Evolutionary conservation across 192 early-diverging fungal genomes (phyloP), one percentile per base, ranked within the genome.

Genomic region (Backusella liffmaniae): DNA sequence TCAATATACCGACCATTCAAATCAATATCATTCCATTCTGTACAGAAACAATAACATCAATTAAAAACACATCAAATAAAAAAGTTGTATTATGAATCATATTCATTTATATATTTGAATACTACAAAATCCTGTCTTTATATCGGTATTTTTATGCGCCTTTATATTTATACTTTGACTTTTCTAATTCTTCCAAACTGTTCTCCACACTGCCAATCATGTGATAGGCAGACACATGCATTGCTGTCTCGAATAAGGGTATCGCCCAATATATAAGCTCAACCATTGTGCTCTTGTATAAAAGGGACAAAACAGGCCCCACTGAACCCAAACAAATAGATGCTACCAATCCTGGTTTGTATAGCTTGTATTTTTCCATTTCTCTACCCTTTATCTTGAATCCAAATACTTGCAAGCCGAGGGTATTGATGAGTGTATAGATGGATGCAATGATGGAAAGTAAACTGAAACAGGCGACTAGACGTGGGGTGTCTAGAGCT

Each of bases 1-100:
- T 46, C 46, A 59, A 26, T 59, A 59, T 59, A 62, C 56, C 56
- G 56, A 29, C 26, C 21, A 12, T 29, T 29, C 3, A 7, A 23
- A 62, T 62, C 53, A 56, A 23, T 56, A 56, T 56, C 21, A 62
- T 62, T 62, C 26, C 56, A 62, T 62, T 23, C 56, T 62, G 56
- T 62, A 62, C 56, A 59, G 21, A 62, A 62, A 18, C 5, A 56
- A 59, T 29, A 62, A 13, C 26, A 62, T 26, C 18, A 53, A 23
- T 7, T 21, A 53, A 53, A 53, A 21, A 53, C 16, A 53, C 13
- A 44, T 44, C 4, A 53, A 23, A 53, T 21, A 0, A 53, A 53
- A 53, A 53, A 53, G 51, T 0, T 18, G 51, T 18, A 53, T 21
- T 21, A 53, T 53, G 16, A 8, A 53, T 53, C 7, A 1, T 1